Percentiles rank a stretch among this genome's conserved stretches.
Evolutionary conservation across 1,284 basidiomycete species (phyloP).

Genomic region (Naganishia sp.): DNA sequence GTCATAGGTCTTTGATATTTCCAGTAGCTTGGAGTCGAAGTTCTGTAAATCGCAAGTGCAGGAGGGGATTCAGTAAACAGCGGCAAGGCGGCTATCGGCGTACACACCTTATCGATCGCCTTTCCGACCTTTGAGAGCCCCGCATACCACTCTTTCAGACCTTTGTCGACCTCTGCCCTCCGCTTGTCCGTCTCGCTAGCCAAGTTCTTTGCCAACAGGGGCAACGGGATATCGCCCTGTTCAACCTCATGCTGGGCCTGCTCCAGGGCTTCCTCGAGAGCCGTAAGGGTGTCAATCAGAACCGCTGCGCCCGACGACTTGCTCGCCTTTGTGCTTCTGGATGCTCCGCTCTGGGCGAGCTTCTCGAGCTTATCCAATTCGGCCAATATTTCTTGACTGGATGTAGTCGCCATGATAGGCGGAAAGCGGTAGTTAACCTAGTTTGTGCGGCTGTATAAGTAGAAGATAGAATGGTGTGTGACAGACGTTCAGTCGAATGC

Average conservation of each 20-base stretch:
- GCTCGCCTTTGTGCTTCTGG: background rate
- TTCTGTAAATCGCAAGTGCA: constrained; percentile 58
- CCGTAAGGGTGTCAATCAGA: constrained; percentile 13
- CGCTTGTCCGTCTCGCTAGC: constrained; percentile 64
- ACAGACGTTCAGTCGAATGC: too few species aligned
- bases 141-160: constrained; percentile 81
- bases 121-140: constrained; percentile 76
- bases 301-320: constrained; percentile 3
- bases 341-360: constrained; percentile 1
- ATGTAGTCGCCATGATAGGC: constrained; percentile 16
- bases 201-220: constrained; percentile 45
- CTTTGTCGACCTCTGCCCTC: constrained; percentile 82
- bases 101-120: constrained; percentile 77
- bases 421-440: too few species aligned
- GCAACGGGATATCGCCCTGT: constrained; percentile 1
- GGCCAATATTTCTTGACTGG: constrained; percentile 15
- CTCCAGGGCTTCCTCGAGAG: constrained; percentile 16
- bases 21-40: constrained; percentile 48
- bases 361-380: constrained; percentile 22
- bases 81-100: constrained; percentile 63
- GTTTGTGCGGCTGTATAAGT: too few species aligned
- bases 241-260: constrained; percentile 3
- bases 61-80: background rate
- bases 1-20: constrained; percentile 48
- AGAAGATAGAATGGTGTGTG: too few species aligned